A percentile compares a stretch with the other conserved stretches of the same genome.
phyloP scores from a whole-genome alignment of 1,284 basidiomycete genomes.

The Ganoderma lingzhi region DNA sequence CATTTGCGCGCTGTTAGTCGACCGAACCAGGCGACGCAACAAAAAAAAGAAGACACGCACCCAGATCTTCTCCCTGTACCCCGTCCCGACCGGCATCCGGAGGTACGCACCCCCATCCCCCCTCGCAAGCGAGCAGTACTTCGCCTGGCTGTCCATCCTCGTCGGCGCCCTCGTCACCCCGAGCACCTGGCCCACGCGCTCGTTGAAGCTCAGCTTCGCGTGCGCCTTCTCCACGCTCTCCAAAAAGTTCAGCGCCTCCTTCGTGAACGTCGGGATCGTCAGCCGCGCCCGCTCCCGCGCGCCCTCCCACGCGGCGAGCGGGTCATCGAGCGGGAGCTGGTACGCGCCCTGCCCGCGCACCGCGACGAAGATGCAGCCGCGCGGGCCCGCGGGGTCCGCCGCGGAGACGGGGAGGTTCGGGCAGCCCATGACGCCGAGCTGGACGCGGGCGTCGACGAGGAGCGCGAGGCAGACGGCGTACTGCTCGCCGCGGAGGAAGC shows the following conservation, averaged over 20 bases:
- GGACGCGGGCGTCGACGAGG: conserved; percentile 84
- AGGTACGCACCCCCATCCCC: conserved; percentile 93
- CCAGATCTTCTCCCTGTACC: conserved; percentile 51
- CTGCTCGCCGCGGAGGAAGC: conserved; percentile 96
- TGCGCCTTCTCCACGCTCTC: conserved; percentile 96
- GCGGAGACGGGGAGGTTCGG: conserved; percentile 85
- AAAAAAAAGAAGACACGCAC: conserved; percentile 49
- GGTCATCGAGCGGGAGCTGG: conserved; percentile 58
- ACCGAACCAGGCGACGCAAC: neutral
- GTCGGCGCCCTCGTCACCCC: conserved; percentile 73
- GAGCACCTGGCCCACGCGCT: conserved; percentile 75
- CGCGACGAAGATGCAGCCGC: conserved; percentile 87
- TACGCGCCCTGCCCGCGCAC: conserved; percentile 84
- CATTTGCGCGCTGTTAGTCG: neutral
- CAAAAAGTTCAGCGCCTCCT: conserved; percentile 74
- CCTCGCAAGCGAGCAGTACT: conserved; percentile 89
- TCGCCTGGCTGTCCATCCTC: conserved; percentile 98
- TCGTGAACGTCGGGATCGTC: conserved; percentile 53
- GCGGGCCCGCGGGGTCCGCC: conserved; percentile 63
- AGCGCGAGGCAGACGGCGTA: conserved; percentile 97
- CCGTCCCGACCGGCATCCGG: conserved; percentile 82
- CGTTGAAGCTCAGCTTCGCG: conserved; percentile 87
- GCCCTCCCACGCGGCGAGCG: conserved; percentile 23
- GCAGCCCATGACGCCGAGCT: conserved; percentile 94
- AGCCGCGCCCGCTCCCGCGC: conserved; percentile 49